These are phyloP conservation scores for Fonsecaea pugnacius DNA, from an alignment of 2,329 filamentous ascomycete genomes.

Conservation along the genomic window DNA sequence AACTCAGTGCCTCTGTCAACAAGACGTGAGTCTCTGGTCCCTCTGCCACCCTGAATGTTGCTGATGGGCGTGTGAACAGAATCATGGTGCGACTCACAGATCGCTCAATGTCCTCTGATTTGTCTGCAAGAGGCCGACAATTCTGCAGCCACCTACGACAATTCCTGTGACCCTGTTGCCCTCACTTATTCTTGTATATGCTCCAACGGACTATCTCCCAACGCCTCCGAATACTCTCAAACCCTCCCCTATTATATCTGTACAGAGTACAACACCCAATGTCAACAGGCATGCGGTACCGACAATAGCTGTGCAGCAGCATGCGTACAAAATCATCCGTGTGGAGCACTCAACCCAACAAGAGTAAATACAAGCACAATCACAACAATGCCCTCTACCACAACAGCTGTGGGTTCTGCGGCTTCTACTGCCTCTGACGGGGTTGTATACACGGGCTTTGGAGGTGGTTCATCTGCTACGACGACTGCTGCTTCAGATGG, in stretches of 20 bases:
- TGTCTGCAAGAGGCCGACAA: conserved; percentile 49
- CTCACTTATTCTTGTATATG: conserved; percentile 64
- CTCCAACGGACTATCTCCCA: conserved; percentile 58
- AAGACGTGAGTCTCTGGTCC: conserved; percentile 42
- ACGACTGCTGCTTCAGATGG: conserved; percentile 32
- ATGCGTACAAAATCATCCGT: conserved; percentile 62
- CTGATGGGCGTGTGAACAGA: conserved; percentile 37
- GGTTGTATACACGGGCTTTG: conserved; percentile 53
- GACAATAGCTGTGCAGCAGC: conserved; percentile 55
- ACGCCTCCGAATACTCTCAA: conserved; percentile 64
- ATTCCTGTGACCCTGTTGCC: conserved; percentile 50
- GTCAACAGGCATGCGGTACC: conserved; percentile 55
- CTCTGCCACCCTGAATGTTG: neutral
- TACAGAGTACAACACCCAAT: conserved; percentile 61
- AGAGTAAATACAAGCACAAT: conserved; percentile 58
- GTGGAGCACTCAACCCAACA: conserved; percentile 64
- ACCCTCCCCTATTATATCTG: conserved; percentile 68
- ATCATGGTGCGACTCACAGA: conserved; percentile 51
- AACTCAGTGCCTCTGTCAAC: conserved; percentile 44
- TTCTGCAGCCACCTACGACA: conserved; percentile 42
- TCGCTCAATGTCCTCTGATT: conserved; percentile 50
- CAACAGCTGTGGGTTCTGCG: conserved; percentile 42
- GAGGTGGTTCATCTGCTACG: conserved; percentile 43
- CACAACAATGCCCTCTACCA: conserved; percentile 43
- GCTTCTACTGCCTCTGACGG: conserved; percentile 40